Evolutionary conservation across 2,329 filamentous ascomycete species (phyloP).

Genomic region (Cladophialophora carrionii): DNA sequence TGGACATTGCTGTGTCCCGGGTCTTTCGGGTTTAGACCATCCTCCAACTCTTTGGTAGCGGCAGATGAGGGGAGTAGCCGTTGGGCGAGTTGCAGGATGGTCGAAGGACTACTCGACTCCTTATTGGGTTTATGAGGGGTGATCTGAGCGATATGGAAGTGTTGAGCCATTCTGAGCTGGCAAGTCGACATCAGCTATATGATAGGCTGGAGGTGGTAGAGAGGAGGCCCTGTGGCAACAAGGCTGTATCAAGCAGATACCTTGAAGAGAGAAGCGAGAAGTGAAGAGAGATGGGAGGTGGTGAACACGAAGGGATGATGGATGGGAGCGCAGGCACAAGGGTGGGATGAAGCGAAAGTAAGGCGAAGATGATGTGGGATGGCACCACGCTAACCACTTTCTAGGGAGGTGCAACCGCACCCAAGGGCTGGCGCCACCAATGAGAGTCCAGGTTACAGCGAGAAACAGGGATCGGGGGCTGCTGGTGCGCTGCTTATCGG

Average conservation of each 20-base stretch:
- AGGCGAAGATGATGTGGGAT: conserved; percentile 19
- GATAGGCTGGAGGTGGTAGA: conserved; percentile 19
- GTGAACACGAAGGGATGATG: conserved; percentile 6
- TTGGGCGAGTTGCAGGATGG: conserved; percentile 36
- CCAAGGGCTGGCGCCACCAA: conserved; percentile 7
- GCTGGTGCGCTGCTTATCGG: not conserved
- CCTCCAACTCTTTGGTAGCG: conserved; percentile 34
- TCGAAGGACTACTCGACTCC: conserved; percentile 38
- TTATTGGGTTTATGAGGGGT: conserved; percentile 37
- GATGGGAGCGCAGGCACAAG: conserved; percentile 6
- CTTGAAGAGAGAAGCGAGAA: not conserved
- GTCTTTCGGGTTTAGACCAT: conserved; percentile 37
- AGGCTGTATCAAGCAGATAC: conserved; percentile 11
- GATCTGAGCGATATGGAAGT: conserved; percentile 38
- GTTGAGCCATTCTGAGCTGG: conserved; percentile 42
- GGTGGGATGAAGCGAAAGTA: conserved; percentile 13
- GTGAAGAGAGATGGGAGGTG: conserved; percentile 13
- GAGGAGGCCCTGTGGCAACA: conserved; percentile 9
- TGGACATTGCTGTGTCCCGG: conserved; percentile 22
- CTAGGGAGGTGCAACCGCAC: conserved; percentile 22
- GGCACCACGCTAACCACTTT: conserved; percentile 18
- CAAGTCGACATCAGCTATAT: conserved; percentile 41
- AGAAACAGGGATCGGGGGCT: not conserved
- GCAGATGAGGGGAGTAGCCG: conserved; percentile 32
- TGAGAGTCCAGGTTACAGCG: conserved; percentile 2